A percentile compares a stretch with the other conserved stretches of the same genome.
These are phyloP conservation scores for Colletotrichum sp. DNA, from an alignment of 2,329 filamentous ascomycete species.

Conservation along the genomic window DNA sequence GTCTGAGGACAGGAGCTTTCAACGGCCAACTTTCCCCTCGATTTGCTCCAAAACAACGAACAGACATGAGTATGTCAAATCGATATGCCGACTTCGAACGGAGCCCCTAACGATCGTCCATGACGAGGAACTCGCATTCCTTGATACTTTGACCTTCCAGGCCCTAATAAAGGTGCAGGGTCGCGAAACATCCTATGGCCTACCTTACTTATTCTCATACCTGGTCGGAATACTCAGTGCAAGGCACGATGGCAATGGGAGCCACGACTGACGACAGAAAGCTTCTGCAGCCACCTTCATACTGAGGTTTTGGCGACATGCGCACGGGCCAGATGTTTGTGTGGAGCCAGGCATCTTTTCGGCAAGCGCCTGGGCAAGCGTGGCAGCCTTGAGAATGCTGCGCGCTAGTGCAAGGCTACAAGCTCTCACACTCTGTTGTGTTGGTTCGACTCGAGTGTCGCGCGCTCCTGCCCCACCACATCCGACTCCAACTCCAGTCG, in stretches of 20 bases:
- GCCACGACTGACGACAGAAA: background rate
- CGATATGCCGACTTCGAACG: background rate
- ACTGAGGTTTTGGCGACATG: background rate
- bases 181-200: background rate
- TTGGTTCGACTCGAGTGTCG: slow-evolving; percentile 9
- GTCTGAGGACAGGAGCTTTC: background rate
- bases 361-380: background rate
- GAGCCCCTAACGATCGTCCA: background rate
- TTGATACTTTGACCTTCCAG: background rate
- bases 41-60: background rate
- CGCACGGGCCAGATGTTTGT: slow-evolving; percentile 16
- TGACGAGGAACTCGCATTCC: background rate
- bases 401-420: slow-evolving; percentile 17
- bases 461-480: slow-evolving; percentile 5
- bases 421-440: background rate
- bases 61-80: background rate
- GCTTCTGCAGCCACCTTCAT: background rate
- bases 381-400: slow-evolving; percentile 5
- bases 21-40: background rate
- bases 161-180: background rate
- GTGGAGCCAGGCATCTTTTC: background rate
- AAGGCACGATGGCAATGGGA: background rate
- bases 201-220: background rate
- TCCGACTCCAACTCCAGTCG: slow-evolving; percentile 4
- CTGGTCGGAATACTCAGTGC: background rate